Evolutionary conservation across 495 filamentous ascomycete genomes (phyloP).

Genomic region (Penicillium angulare): DNA sequence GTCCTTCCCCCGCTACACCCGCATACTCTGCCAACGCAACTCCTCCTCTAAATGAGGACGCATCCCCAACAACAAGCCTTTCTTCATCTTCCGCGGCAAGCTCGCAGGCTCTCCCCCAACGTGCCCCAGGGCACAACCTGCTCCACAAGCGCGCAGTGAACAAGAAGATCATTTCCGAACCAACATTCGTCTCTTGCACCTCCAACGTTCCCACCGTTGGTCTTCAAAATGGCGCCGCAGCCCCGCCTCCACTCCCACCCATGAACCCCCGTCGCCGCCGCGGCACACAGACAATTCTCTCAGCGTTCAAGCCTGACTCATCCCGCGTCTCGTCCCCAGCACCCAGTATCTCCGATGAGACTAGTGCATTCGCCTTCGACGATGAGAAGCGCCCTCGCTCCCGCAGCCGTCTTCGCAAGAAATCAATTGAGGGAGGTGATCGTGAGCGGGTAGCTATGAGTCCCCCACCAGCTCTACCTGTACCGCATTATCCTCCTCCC

Average conservation of each 20-base stretch:
- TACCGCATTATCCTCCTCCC: slow-evolving; percentile 39
- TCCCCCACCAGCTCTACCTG: slow-evolving; percentile 29
- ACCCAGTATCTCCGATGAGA: slow-evolving; percentile 38
- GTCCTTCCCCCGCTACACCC: slow-evolving; percentile 52
- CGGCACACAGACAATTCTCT: slow-evolving; percentile 52
- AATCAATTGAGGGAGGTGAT: slow-evolving; percentile 46
- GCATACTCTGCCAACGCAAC: slow-evolving; percentile 55
- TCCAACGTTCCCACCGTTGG: slow-evolving; percentile 68
- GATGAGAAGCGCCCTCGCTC: slow-evolving; percentile 49
- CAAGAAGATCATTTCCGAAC: slow-evolving; percentile 80
- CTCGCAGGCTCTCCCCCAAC: slow-evolving; percentile 24
- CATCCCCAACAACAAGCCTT: slow-evolving; percentile 8
- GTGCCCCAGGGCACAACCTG: slow-evolving; percentile 24
- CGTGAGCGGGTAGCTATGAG: slow-evolving; percentile 41
- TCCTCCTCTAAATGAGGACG: slow-evolving; percentile 46
- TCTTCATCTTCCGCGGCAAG: slow-evolving; percentile 18
- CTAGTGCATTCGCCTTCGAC: slow-evolving; percentile 47
- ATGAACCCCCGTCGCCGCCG: slow-evolving; percentile 70
- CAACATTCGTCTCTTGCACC: slow-evolving; percentile 74
- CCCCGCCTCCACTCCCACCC: slow-evolving; percentile 59
- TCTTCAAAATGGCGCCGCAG: slow-evolving; percentile 50
- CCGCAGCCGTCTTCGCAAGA: slow-evolving; percentile 54
- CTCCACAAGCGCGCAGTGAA: slow-evolving; percentile 64
- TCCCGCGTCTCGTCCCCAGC: slow-evolving; percentile 24
- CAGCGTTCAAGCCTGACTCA: slow-evolving; percentile 47